Evolutionary conservation across 306 rosid species (phyloP).

Genomic region (Begonia masoniana): DNA sequence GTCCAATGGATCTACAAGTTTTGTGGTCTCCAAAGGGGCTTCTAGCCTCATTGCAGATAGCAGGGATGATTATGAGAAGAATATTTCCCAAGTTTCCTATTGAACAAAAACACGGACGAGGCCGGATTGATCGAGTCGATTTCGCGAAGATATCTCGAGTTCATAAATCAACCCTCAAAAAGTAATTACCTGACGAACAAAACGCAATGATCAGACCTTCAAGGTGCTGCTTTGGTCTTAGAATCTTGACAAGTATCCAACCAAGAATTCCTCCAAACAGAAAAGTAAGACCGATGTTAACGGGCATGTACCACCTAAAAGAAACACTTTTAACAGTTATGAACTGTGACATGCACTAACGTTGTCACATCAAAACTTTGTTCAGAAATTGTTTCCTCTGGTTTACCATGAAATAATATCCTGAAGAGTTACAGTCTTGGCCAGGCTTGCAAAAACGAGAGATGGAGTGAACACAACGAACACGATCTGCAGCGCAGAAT

Average conservation of each 20-base stretch:
- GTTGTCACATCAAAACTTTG: too few species aligned
- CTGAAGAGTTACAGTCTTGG: constrained; percentile 54
- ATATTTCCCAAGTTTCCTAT: constrained; percentile 88
- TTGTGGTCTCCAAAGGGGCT: constrained; percentile 56
- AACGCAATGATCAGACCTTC: constrained; percentile 75
- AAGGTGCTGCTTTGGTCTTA: constrained; percentile 57
- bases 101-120: too few species aligned
- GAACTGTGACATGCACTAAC: too few species aligned
- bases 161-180: too few species aligned
- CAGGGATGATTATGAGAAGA: constrained; percentile 65
- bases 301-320: constrained; percentile 93
- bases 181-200: constrained; percentile 54
- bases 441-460: constrained; percentile 61
- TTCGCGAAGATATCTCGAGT: too few species aligned
- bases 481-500: constrained; percentile 43
- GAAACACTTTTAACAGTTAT: too few species aligned
- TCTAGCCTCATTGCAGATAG: constrained; percentile 60
- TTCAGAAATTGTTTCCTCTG: too few species aligned
- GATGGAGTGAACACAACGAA: constrained; percentile 75
- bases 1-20: constrained; percentile 35
- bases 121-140: too few species aligned
- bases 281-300: constrained; percentile 71
- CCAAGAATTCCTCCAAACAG: constrained; percentile 65
- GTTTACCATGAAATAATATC: constrained; percentile 77
- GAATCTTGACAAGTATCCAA: constrained; percentile 58